phyloP scores from a whole-genome alignment of 2,329 filamentous ascomycete genomes.

The Xylariaceae sp. region DNA sequence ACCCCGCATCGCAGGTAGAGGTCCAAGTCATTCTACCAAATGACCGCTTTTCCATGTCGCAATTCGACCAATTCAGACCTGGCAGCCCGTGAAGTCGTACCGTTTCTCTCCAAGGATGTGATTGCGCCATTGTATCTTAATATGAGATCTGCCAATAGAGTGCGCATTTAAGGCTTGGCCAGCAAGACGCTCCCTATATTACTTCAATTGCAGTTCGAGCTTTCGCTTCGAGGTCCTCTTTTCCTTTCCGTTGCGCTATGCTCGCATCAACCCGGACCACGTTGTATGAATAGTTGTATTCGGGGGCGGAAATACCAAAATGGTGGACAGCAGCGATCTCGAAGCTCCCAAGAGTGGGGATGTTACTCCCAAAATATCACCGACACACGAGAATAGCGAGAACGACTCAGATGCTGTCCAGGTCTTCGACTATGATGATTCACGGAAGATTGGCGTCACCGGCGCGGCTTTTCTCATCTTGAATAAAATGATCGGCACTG shows the following conservation, averaged over 20 bases:
- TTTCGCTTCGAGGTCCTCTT: constrained; percentile 5
- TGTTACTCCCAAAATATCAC: constrained; percentile 15
- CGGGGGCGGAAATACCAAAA: constrained; percentile 2
- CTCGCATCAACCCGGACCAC: constrained; percentile 1
- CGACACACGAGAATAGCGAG: constrained; percentile 11
- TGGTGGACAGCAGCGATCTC: constrained; percentile 10
- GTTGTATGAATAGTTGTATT: constrained; percentile 5
- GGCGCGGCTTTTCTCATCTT: constrained; percentile 54
- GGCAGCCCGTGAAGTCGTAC: constrained; percentile 1
- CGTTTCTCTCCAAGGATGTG: constrained; percentile 19
- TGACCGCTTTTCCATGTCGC: too few relatives aligned
- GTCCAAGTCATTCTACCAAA: too few relatives aligned
- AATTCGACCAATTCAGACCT: background rate
- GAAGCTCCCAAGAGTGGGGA: constrained; percentile 19
- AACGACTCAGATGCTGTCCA: constrained; percentile 22
- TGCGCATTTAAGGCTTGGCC: constrained; percentile 11
- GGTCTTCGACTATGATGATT: constrained; percentile 29
- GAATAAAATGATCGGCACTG: constrained; percentile 59
- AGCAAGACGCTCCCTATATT: constrained; percentile 8
- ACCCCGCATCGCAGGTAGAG: too few relatives aligned
- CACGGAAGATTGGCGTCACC: constrained; percentile 49
- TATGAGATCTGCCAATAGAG: constrained; percentile 14
- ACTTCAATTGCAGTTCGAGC: background rate
- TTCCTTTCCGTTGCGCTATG: background rate
- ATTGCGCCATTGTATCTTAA: constrained; percentile 20